Percentiles rank a stretch among this genome's conserved stretches.
Conservation (phyloP, 345 rosid species). For the Brassica napus region DNA sequence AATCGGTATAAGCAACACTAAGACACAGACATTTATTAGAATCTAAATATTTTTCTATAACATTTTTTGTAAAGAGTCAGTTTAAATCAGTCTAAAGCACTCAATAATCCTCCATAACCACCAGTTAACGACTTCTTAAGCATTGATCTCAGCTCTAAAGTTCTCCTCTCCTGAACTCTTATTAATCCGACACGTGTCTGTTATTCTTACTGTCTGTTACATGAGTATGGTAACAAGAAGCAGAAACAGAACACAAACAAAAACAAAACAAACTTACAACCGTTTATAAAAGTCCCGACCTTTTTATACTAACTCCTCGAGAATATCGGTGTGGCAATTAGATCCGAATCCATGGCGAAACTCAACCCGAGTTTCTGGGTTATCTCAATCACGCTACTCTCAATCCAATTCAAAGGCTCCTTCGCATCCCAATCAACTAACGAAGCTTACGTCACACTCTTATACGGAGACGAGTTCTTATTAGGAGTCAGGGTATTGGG, state of each 20-base stretch:
- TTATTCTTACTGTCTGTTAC: not conserved
- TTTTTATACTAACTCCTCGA: slow-evolving; percentile 29
- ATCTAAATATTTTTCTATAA: no score
- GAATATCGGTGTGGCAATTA: slow-evolving; percentile 32
- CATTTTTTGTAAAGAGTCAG: no score
- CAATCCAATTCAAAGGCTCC: slow-evolving; percentile 42
- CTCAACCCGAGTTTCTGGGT: slow-evolving; percentile 37
- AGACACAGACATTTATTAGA: no score
- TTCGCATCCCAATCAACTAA: slow-evolving; percentile 45
- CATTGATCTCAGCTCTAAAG: not conserved
- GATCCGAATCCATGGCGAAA: slow-evolving; percentile 28
- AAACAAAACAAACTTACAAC: slow-evolving; percentile 25
- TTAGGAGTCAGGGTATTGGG: slow-evolving; percentile 94
- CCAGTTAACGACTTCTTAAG: no score
- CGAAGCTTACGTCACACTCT: slow-evolving; percentile 78
- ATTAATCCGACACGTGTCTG: not conserved
- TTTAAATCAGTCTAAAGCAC: no score
- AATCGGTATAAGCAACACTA: no score
- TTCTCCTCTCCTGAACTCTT: not conserved
- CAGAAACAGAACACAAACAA: slow-evolving; percentile 17
- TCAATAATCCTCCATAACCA: no score
- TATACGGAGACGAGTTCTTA: slow-evolving; percentile 93
- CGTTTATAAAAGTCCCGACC: slow-evolving; percentile 5
- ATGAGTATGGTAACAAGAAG: not conserved
- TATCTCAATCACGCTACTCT: slow-evolving; percentile 36